These are phyloP conservation scores for Astragalus glycyphyllos DNA, from an alignment of 306 rosid species.

Conservation along the genomic window DNA sequence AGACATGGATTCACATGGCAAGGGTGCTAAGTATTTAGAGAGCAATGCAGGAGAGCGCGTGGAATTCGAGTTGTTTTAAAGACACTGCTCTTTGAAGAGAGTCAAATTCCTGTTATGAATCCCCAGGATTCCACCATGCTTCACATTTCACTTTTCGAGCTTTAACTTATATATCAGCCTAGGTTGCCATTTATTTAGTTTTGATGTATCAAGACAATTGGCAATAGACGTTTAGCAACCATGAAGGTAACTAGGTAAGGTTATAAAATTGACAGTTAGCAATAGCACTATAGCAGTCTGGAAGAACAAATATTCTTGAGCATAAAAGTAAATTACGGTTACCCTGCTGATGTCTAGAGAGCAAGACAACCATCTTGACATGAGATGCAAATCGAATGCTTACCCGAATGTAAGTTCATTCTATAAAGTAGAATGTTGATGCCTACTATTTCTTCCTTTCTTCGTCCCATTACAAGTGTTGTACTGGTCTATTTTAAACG, in stretches of 20 bases:
- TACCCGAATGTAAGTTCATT: background rate
- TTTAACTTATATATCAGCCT: conserved; percentile 34
- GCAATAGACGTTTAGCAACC: background rate
- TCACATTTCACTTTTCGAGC: background rate
- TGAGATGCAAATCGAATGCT: conserved; percentile 1
- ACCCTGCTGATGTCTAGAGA: background rate
- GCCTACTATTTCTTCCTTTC: background rate
- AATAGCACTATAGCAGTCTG: background rate
- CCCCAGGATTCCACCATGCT: conserved; percentile 27
- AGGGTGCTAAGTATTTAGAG: conserved; percentile 63
- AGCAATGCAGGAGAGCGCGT: conserved; percentile 67
- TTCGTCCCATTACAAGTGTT: background rate
- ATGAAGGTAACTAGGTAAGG: too few relatives aligned
- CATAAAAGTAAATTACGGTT: background rate
- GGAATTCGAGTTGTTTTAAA: conserved; percentile 85
- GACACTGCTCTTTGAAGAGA: conserved; percentile 34
- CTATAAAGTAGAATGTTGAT: background rate
- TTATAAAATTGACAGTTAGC: background rate
- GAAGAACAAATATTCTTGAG: background rate
- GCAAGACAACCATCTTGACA: conserved; percentile 13
- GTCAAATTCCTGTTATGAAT: conserved; percentile 29
- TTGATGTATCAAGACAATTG: conserved; percentile 23
- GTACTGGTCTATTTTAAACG: too few relatives aligned
- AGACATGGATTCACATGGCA: conserved; percentile 51
- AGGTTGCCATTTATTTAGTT: conserved; percentile 36